Percentiles rank a stretch among this genome's conserved stretches.
phyloP scores from a whole-genome alignment of 805 yeast species.

The Cyberlindnera suaveolens region DNA sequence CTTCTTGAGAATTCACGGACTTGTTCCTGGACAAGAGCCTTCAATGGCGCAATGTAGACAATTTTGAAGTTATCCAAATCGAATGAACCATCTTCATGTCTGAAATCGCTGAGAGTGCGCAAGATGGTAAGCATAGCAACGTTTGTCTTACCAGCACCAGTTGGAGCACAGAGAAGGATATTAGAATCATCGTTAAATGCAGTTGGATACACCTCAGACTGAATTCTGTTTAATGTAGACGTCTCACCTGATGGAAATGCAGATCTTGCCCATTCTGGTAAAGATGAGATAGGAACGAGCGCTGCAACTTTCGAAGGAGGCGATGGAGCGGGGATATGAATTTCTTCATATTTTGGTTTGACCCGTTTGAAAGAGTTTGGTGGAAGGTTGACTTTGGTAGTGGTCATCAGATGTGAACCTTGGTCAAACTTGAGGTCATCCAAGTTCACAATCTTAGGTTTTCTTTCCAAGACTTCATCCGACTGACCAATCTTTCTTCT shows the following conservation, averaged over 20 bases:
- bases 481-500: constrained; percentile 20
- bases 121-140: constrained; percentile 84
- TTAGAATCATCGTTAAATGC: constrained; percentile 72
- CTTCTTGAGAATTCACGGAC: constrained; percentile 79
- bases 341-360: constrained; percentile 75
- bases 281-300: constrained; percentile 48
- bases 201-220: constrained; percentile 72
- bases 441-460: constrained; percentile 56
- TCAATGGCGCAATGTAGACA: constrained; percentile 87
- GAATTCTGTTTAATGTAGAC: constrained; percentile 67
- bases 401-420: constrained; percentile 63
- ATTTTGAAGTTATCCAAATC: constrained; percentile 57
- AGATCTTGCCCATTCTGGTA: constrained; percentile 79
- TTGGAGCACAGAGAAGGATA: constrained; percentile 88
- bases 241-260: constrained; percentile 72
- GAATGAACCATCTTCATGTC: constrained; percentile 45
- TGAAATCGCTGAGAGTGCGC: constrained; percentile 49
- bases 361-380: constrained; percentile 75
- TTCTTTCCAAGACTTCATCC: constrained; percentile 17
- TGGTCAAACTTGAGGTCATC: constrained; percentile 61
- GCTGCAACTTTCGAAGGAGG: constrained; percentile 34
- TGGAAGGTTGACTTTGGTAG: constrained; percentile 67
- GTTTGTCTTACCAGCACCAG: constrained; percentile 98
- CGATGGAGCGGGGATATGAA: constrained; percentile 84
- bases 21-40: constrained; percentile 94